A percentile compares a stretch with the other conserved stretches of the same genome.
Evolutionary conservation across 1,139 yeast species (phyloP).

Genomic region (Saccharomycopsis crataegensis): DNA sequence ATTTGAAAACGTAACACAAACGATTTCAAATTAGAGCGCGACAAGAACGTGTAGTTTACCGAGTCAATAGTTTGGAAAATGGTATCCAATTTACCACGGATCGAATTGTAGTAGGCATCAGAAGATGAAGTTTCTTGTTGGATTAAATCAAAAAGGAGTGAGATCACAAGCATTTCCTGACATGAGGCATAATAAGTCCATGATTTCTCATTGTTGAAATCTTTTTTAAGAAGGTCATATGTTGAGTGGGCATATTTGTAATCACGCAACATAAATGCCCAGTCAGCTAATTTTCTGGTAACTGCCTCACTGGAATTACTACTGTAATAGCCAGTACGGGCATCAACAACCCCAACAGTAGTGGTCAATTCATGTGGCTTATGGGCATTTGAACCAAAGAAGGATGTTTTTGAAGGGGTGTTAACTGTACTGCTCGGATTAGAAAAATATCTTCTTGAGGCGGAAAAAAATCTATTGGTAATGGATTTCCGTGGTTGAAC

Average conservation of each 20-base stretch:
- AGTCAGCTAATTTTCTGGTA: conserved; percentile 79
- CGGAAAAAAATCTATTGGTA: conserved; percentile 67
- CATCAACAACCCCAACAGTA: conserved; percentile 30
- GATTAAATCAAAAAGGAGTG: conserved; percentile 59
- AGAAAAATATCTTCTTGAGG: conserved; percentile 47
- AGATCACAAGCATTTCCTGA: conserved; percentile 80
- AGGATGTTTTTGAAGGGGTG: conserved; percentile 46
- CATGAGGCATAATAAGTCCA: conserved; percentile 79
- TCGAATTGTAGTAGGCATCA: conserved; percentile 30
- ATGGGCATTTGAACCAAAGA: conserved; percentile 15
- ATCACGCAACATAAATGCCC: conserved; percentile 84
- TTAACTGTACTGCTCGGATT: conserved; percentile 34
- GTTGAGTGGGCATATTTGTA: conserved; percentile 79
- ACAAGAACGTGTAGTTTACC: conserved; percentile 52
- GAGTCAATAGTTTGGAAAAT: conserved; percentile 65
- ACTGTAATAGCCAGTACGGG: conserved; percentile 46
- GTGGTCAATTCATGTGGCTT: conserved; percentile 10
- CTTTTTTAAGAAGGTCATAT: conserved; percentile 77
- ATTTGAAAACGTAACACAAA: conserved; percentile 47
- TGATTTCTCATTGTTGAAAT: conserved; percentile 70
- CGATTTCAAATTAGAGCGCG: conserved; percentile 57
- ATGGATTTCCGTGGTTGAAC: conserved; percentile 65
- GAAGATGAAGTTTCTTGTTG: conserved; percentile 43
- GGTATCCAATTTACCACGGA: conserved; percentile 35
- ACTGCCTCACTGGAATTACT: conserved; percentile 65